A percentile compares a stretch with the other conserved stretches of the same genome.
These are phyloP conservation scores for Fusarium acutatum DNA, from an alignment of 2,329 filamentous ascomycete species.

Conservation along the genomic window DNA sequence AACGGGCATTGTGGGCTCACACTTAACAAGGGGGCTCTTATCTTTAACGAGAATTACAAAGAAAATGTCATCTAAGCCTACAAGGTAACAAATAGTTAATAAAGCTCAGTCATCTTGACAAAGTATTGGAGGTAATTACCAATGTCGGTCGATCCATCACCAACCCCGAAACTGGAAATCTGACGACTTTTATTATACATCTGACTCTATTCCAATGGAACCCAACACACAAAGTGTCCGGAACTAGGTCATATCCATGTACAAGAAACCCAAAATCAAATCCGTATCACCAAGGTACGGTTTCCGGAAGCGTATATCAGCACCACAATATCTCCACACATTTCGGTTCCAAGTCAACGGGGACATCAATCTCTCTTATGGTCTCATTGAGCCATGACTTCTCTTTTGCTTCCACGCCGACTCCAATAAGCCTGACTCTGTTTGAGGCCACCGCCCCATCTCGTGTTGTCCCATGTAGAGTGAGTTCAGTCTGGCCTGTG, in stretches of 20 bases:
- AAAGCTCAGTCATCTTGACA: not conserved
- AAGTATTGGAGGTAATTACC: not conserved
- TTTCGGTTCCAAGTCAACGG: slow-evolving; percentile 27
- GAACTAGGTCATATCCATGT: not conserved
- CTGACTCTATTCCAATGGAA: not conserved
- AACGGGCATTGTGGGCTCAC: not conserved
- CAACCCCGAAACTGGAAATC: not conserved
- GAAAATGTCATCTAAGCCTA: not conserved
- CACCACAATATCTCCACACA: slow-evolving; percentile 9
- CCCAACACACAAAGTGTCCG: not conserved
- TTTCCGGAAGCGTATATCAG: not conserved
- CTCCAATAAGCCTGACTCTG: slow-evolving; percentile 39
- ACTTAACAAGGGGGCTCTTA: not conserved
- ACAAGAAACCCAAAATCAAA: not conserved
- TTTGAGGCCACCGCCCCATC: slow-evolving; percentile 19
- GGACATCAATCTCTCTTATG: slow-evolving; percentile 40
- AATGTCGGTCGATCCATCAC: not conserved
- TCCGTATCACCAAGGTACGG: not conserved
- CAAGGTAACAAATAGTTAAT: not conserved
- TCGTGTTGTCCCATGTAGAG: slow-evolving; percentile 35
- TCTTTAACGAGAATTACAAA: not conserved
- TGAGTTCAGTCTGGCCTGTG: slow-evolving; percentile 41
- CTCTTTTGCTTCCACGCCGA: slow-evolving; percentile 32
- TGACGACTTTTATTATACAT: not conserved
- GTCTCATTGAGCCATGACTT: slow-evolving; percentile 43